These are phyloP conservation scores for Strigomonas galati DNA, from an alignment of 208 protist species.

Conservation along the genomic window DNA sequence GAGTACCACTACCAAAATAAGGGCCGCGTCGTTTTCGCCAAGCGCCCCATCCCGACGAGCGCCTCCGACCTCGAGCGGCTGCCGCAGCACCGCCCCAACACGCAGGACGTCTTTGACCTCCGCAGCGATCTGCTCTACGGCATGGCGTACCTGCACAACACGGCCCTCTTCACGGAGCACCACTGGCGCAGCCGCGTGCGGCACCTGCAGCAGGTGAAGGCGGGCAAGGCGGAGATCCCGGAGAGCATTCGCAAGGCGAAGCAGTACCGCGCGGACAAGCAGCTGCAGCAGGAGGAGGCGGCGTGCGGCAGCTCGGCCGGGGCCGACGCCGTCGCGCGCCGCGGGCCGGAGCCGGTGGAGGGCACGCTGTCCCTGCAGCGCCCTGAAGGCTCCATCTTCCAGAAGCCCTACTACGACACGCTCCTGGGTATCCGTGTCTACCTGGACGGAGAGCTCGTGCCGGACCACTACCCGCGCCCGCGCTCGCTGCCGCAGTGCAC, in stretches of 20 bases:
- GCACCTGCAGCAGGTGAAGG: conserved; percentile 38
- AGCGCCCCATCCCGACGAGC: conserved; percentile 31
- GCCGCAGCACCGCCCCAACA: conserved; percentile 29
- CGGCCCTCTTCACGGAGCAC: conserved; percentile 68
- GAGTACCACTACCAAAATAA: conserved; percentile 52
- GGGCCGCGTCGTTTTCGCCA: conserved; percentile 58
- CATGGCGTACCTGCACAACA: conserved; percentile 67
- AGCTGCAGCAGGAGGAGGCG: background rate
- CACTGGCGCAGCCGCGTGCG: conserved; percentile 59
- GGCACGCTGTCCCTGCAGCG: conserved; percentile 23
- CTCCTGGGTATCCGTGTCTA: conserved; percentile 65
- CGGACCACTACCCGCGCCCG: conserved; percentile 48
- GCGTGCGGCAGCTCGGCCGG: background rate
- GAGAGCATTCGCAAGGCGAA: conserved; percentile 15
- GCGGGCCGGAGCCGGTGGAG: background rate
- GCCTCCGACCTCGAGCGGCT: conserved; percentile 38
- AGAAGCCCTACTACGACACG: conserved; percentile 54
- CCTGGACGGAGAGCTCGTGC: conserved; percentile 60
- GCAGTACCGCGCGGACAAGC: conserved; percentile 9
- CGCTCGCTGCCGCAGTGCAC: conserved; percentile 64
- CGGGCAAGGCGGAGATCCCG: conserved; percentile 21
- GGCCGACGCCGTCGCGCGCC: background rate
- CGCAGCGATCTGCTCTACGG: conserved; percentile 68
- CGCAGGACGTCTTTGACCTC: conserved; percentile 34
- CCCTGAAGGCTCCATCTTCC: conserved; percentile 37